Conservation (phyloP, 805 yeast genomes). For the Kodamaea kaohsiungensis region DNA sequence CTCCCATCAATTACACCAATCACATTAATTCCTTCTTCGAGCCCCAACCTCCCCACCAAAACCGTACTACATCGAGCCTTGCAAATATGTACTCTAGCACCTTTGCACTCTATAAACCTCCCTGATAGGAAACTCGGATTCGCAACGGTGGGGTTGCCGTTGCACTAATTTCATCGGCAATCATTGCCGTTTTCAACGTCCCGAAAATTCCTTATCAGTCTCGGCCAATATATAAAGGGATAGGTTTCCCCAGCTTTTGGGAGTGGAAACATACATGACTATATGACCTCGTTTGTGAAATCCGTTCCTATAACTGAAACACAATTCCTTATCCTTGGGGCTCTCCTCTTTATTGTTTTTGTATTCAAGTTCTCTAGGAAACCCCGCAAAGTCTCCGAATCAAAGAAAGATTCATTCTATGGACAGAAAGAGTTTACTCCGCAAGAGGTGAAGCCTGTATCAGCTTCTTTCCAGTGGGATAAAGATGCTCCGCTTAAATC, state of each 20-base stretch:
- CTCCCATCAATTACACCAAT: neutral
- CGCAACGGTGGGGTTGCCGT: neutral
- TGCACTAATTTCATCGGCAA: neutral
- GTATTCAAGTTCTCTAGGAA: neutral
- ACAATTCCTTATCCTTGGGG: neutral
- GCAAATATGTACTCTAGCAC: neutral
- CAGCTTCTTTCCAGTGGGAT: constrained; percentile 28
- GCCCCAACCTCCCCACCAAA: neutral
- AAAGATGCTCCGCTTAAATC: constrained; percentile 24
- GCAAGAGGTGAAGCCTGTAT: constrained; percentile 17
- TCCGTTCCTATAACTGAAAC: neutral
- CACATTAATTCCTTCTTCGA: neutral
- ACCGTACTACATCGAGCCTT: neutral
- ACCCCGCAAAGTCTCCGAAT: neutral
- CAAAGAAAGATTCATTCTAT: constrained; percentile 1
- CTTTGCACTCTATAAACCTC: neutral
- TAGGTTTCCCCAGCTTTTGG: neutral
- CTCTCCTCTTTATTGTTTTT: neutral
- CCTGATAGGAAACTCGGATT: neutral
- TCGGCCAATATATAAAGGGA: neutral
- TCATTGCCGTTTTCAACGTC: neutral
- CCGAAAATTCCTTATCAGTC: neutral
- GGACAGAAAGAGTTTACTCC: constrained; percentile 1
- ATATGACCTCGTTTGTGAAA: neutral
- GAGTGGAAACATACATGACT: neutral